These are phyloP conservation scores for Aspergillus niger DNA, from an alignment of 2,329 filamentous ascomycete species.

Conservation along the genomic window DNA sequence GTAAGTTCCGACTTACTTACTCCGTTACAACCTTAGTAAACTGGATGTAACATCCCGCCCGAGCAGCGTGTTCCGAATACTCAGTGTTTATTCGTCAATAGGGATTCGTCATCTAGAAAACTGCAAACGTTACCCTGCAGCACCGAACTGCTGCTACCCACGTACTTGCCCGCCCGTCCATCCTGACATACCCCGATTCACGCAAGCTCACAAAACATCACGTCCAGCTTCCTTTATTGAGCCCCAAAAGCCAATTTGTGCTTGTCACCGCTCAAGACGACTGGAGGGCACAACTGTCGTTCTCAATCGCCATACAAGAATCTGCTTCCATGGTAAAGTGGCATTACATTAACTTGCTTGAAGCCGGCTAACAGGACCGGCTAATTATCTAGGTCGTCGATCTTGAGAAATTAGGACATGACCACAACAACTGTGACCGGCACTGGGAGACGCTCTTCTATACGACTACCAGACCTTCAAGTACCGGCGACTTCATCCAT, in stretches of 20 bases:
- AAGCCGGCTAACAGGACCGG: background rate
- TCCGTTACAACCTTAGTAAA: background rate
- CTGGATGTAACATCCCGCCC: background rate
- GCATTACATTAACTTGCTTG: background rate
- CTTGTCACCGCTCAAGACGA: background rate
- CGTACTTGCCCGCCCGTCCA: background rate
- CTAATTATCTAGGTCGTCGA: background rate
- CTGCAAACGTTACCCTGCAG: background rate
- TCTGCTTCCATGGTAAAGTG: background rate
- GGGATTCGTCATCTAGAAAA: conserved; percentile 5
- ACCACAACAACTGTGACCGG: conserved; percentile 44
- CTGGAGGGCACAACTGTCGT: background rate
- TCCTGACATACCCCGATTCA: background rate
- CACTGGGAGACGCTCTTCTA: conserved; percentile 42
- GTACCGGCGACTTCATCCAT: conserved; percentile 30
- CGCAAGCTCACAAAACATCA: background rate
- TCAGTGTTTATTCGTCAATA: background rate
- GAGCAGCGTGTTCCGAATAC: background rate
- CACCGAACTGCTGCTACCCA: background rate
- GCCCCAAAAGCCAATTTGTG: background rate
- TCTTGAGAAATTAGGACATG: conserved; percentile 30
- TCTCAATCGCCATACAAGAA: background rate
- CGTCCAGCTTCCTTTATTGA: background rate
- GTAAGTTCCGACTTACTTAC: background rate
- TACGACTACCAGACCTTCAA: conserved; percentile 39